phyloP scores from a whole-genome alignment of 805 yeast genomes.

The Lipomyces sp. region DNA sequence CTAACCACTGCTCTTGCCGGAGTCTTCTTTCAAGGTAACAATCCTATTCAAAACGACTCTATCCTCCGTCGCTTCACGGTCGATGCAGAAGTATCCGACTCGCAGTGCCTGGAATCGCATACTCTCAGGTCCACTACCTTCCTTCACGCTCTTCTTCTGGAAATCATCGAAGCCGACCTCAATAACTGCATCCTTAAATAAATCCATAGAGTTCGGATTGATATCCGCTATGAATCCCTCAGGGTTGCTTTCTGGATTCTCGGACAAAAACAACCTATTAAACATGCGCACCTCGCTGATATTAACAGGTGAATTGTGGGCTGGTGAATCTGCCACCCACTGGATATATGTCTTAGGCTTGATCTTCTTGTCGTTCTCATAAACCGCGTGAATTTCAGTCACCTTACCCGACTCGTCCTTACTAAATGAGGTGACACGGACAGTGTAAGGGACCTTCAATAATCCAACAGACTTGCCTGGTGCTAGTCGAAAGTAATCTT shows the following conservation, averaged over 20 bases:
- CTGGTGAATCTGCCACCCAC: slow-evolving; percentile 82
- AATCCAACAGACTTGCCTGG: slow-evolving; percentile 95
- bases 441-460: slow-evolving; percentile 84
- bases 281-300: slow-evolving; percentile 82
- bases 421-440: slow-evolving; percentile 71
- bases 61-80: slow-evolving; percentile 69
- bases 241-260: slow-evolving; percentile 86
- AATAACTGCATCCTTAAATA: slow-evolving; percentile 66
- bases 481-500: slow-evolving; percentile 88
- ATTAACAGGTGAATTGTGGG: slow-evolving; percentile 64
- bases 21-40: slow-evolving; percentile 88
- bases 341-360: slow-evolving; percentile 97
- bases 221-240: slow-evolving; percentile 87
- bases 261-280: slow-evolving; percentile 85
- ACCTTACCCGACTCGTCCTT: slow-evolving; percentile 67
- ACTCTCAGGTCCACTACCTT: slow-evolving; percentile 67
- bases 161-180: slow-evolving; percentile 79
- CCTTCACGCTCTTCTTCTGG: slow-evolving; percentile 60
- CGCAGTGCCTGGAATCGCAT: slow-evolving; percentile 97
- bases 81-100: slow-evolving; percentile 93
- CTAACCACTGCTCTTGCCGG: slow-evolving; percentile 16
- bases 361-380: slow-evolving; percentile 65
- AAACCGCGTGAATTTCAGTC: slow-evolving; percentile 73
- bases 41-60: slow-evolving; percentile 81
- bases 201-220: slow-evolving; percentile 75